Evolutionary conservation across 2,329 filamentous ascomycete genomes (phyloP).

Genomic region (Claviceps humidiphila): DNA sequence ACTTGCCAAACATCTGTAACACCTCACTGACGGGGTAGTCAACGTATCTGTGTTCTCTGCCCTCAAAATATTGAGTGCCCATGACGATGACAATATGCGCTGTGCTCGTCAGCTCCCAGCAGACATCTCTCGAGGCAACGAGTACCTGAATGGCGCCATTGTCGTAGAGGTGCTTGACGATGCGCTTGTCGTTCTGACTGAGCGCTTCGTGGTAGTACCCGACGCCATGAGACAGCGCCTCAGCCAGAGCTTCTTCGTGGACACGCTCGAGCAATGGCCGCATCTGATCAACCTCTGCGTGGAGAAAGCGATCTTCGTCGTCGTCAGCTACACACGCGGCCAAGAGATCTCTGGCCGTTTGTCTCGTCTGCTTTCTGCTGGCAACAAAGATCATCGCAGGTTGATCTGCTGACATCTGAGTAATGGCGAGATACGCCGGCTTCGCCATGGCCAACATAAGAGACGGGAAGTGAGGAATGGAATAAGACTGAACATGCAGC

Average conservation of each 20-base stretch:
- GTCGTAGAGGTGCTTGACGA: constrained; percentile 83
- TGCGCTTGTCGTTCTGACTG: constrained; percentile 76
- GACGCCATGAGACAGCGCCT: constrained; percentile 84
- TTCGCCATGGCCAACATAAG: constrained; percentile 98
- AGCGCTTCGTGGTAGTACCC: constrained; percentile 96
- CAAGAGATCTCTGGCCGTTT: constrained; percentile 75
- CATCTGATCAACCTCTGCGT: constrained; percentile 72
- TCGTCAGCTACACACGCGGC: constrained; percentile 80
- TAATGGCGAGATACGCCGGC: constrained; percentile 78
- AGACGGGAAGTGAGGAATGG: constrained; percentile 91
- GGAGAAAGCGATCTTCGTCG: constrained; percentile 85
- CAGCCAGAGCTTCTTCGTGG: constrained; percentile 74
- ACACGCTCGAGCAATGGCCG: constrained; percentile 68
- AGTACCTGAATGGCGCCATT: constrained; percentile 84
- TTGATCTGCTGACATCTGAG: constrained; percentile 78
- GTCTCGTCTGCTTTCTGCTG: constrained; percentile 81
- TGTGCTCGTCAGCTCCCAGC: constrained; percentile 83
- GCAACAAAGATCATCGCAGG: constrained; percentile 87
- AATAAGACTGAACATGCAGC: constrained; percentile 89
- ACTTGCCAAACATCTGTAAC: constrained; percentile 95
- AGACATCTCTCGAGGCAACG: constrained; percentile 66
- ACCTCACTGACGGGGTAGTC: constrained; percentile 93
- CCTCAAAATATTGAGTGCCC: constrained; percentile 96
- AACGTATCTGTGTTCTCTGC: constrained; percentile 89
- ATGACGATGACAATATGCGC: constrained; percentile 91